A percentile compares a stretch with the other conserved stretches of the same genome.
These are phyloP conservation scores for Cubamyces sp. DNA, from an alignment of 768 basidiomycete genomes.

Conservation along the genomic window DNA sequence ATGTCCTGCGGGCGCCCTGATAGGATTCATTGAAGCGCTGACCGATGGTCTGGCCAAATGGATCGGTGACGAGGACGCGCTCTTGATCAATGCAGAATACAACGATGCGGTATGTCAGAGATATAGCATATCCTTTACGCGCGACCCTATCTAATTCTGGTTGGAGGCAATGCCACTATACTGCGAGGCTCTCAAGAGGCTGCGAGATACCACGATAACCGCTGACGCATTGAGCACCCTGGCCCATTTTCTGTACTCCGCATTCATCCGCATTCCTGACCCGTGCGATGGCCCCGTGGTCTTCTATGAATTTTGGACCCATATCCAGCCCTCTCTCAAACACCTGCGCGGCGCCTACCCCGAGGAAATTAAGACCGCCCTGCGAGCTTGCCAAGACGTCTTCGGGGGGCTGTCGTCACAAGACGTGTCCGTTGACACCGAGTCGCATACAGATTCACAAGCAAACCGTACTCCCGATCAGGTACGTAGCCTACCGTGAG, in stretches of 20 bases:
- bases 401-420: conserved; percentile 50
- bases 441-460: conserved; percentile 15
- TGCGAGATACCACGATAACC: conserved; percentile 46
- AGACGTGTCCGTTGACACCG: conserved; percentile 42
- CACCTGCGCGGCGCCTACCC: conserved; percentile 39
- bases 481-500: background rate
- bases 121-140: no score
- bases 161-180: conserved; percentile 43
- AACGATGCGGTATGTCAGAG: conserved; percentile 47
- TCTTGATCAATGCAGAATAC: conserved; percentile 49
- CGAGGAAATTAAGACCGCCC: conserved; percentile 44
- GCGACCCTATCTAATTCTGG: background rate
- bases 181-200: conserved; percentile 43
- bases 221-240: conserved; percentile 44
- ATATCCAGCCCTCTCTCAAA: conserved; percentile 34
- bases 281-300: conserved; percentile 54
- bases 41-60: conserved; percentile 49
- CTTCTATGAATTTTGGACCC: conserved; percentile 63
- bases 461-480: background rate
- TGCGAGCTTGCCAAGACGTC: conserved; percentile 51
- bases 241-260: conserved; percentile 52
- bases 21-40: conserved; percentile 33
- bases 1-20: conserved; percentile 7
- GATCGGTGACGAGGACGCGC: conserved; percentile 51
- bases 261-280: conserved; percentile 50